phyloP scores from a whole-genome alignment of 768 basidiomycete species.

The Auriscalpium vulgare region DNA sequence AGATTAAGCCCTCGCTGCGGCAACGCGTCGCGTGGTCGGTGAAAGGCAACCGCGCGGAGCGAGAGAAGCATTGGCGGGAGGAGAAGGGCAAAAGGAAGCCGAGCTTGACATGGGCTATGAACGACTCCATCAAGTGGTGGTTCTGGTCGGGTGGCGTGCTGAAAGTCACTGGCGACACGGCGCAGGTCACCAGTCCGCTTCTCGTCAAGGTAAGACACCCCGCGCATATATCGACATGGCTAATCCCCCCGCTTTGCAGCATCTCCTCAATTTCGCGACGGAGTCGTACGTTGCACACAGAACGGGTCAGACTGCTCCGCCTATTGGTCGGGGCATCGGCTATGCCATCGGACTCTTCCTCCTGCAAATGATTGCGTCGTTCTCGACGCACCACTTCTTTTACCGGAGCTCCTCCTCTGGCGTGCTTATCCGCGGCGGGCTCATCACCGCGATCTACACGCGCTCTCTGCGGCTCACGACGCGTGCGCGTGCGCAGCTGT shows the following conservation, averaged over 20 bases:
- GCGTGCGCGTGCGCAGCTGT: constrained; percentile 68
- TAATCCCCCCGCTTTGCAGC: constrained; percentile 26
- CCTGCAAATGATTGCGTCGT: constrained; percentile 58
- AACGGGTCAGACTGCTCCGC: constrained; percentile 25
- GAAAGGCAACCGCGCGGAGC: constrained; percentile 39
- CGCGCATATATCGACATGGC: not conserved
- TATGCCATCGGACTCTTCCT: constrained; percentile 61
- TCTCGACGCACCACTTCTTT: constrained; percentile 79
- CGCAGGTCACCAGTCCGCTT: constrained; percentile 68
- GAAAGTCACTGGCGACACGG: constrained; percentile 57
- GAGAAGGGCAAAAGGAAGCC: constrained; percentile 52
- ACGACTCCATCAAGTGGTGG: constrained; percentile 70
- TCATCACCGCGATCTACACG: constrained; percentile 83
- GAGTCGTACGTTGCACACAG: constrained; percentile 41
- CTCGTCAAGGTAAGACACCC: constrained; percentile 61
- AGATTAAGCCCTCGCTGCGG: constrained; percentile 44
- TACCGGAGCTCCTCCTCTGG: constrained; percentile 68
- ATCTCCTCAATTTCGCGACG: constrained; percentile 62
- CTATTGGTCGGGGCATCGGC: constrained; percentile 59
- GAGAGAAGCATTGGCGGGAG: constrained; percentile 59
- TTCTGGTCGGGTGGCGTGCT: constrained; percentile 66
- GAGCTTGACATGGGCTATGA: constrained; percentile 62
- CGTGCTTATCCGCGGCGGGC: constrained; percentile 72
- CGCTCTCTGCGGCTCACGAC: constrained; percentile 70
- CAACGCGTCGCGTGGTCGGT: constrained; percentile 55